Base-by-base conservation (phyloP, 139 green algal species). In the Tetratostichococcus sp. region DNA sequence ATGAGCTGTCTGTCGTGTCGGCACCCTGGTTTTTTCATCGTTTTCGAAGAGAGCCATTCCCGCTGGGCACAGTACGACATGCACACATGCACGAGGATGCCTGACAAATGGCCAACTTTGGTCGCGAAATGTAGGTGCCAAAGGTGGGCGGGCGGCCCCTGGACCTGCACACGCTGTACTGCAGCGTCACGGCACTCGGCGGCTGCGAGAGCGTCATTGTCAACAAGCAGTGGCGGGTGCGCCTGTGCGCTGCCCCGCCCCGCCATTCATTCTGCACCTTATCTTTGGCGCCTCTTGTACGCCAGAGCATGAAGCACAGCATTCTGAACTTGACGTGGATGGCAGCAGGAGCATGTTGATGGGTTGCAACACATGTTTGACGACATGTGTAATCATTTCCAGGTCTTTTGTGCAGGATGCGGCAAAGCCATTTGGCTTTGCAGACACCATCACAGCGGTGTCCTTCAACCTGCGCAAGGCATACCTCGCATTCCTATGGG, bases 391-490 rank as follows among this genome's bases (percentile, higher is more conserved):
- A 17, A 17, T 62, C 14, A 5, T 23, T 62, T 8, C 50, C 2
- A 17, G 50, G 50, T 25, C 19, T 26, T 25, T 2, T 62, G 50
- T 26, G 30, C 67, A 72, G 67, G 73, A 82, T 30, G 77, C 69
- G 25, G 77, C 71, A 26, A 71, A 82, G 66, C 42, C 71, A 2
- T 82, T 82, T 67, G 42, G 74, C 32, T 76, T 78, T 14, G 66
- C 77, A 16, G 69, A 77, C 17, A 82, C 77, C 21, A 78, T 82
- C 77, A 82, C 77, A 26, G 73, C 71, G n/a, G 71, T 78, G 39
- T 82, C 77, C 0, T 82, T 67, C 67, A 43, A 35, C 30, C 77
- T 82, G 35, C 70, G 73, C 17, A 73, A 73, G 34, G 71, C 71
- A 6, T 82, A 82, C 72, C 58, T 75, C 39, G 59, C 42, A 16